Percentiles rank a stretch among this genome's conserved stretches.
Conservation (phyloP, 139 green algal genomes). For the Haematococcus lacustris region DNA sequence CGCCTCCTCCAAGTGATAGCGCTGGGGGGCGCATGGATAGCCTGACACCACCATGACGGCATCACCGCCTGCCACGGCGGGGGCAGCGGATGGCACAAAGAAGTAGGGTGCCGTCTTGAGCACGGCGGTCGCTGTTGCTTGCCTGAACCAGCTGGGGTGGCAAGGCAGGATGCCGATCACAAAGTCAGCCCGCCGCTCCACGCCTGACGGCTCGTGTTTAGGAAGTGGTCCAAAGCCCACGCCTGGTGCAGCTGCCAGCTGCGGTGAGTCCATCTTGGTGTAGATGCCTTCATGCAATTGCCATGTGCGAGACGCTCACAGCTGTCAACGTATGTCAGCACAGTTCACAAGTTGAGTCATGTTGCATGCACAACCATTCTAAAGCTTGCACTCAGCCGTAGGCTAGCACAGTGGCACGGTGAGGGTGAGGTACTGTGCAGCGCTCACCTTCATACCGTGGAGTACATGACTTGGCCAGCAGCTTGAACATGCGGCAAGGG, state of each 20-base stretch:
- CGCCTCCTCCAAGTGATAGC: background rate
- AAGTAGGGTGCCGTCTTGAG: constrained; percentile 1
- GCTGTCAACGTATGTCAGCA: too few species aligned
- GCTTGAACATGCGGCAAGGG: too few species aligned
- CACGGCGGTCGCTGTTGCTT: background rate
- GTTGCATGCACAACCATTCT: too few species aligned
- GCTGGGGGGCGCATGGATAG: background rate
- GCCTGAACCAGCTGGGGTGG: background rate
- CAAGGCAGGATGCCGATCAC: constrained; percentile 3
- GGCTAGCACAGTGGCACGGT: too few species aligned
- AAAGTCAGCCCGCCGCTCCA: background rate
- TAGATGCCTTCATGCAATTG: constrained; percentile 2
- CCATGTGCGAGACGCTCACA: too few species aligned
- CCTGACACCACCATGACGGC: background rate
- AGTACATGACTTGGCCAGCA: too few species aligned
- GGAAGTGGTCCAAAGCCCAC: background rate
- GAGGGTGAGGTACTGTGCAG: too few species aligned
- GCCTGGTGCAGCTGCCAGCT: background rate
- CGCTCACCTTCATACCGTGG: too few species aligned
- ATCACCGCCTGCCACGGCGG: background rate
- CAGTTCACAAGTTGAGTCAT: too few species aligned
- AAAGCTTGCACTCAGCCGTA: too few species aligned
- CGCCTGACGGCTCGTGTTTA: background rate
- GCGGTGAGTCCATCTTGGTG: constrained; percentile 9
- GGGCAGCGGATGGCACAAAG: constrained; percentile 6